Base-by-base conservation (phyloP, 2,329 filamentous ascomycete species). In the Plenodomus tracheiphilus region DNA sequence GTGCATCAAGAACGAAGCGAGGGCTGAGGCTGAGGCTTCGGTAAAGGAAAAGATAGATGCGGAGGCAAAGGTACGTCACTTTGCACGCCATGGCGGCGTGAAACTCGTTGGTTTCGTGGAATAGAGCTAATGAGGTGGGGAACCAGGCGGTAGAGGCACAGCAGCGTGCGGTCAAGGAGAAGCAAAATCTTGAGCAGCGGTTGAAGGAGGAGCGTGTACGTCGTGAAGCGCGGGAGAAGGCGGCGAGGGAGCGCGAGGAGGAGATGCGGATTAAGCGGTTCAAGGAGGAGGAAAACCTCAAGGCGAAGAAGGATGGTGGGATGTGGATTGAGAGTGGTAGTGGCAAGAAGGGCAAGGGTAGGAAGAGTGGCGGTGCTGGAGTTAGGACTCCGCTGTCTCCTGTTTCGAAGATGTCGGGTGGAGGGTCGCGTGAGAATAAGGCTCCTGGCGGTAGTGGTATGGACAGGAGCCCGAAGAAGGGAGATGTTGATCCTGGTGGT, bases 151-250 rank as follows among this genome's bases (percentile, higher is more conserved):
- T 49, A 17, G 46, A 58, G 22, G 51, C 49, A 22, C 47, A 46
- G n/a, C 51, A 59, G 18, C 34, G 35, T 17, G 53, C 46, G 1
- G 11, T 41, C 41, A 57, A 48, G 15, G 48, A 46, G 39, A 55
- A 47, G 37, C 21, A 41, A 6, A 15, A 15, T 15, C 11, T 8
- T 11, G 28, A 32, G 28, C 28, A 37, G 16, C 35, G 16, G 9
- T 10, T 37, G 13, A 37, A 53, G n/a, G 61, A 65, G 37, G 59
- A 63, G 30, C 47, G 59, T 5, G 46, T 65, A 9, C 39, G 62
- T n/a, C 54, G 58, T 6, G 61, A 59, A 39, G 61, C 59, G 30
- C 45, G 49, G 9, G 58, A 64, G 39, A 61, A 58, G 45, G 62
- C 62, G 3, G 48, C 49, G 8, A 45, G 46, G 2, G 61, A 66